phyloP scores from a whole-genome alignment of 495 filamentous ascomycete species.

The Penicillium argentinense region DNA sequence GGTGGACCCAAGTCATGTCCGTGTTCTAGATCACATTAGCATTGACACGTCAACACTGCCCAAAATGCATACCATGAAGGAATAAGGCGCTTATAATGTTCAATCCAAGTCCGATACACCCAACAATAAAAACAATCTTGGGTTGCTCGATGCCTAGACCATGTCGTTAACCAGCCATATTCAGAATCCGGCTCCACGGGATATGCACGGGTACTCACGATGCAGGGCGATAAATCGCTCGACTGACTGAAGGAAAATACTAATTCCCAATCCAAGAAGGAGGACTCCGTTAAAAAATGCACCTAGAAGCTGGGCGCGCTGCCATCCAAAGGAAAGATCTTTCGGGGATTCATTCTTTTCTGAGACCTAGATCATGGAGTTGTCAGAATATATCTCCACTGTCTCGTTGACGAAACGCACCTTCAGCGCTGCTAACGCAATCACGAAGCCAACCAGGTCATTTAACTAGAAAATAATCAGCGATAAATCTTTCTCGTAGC shows the following conservation, averaged over 20 bases:
- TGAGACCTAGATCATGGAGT: constrained; percentile 7
- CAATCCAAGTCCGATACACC: constrained; percentile 72
- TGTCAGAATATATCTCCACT: too few relatives aligned
- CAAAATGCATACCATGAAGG: constrained; percentile 58
- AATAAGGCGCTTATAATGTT: constrained; percentile 80
- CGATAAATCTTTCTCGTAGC: background rate
- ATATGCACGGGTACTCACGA: constrained; percentile 16
- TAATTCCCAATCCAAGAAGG: constrained; percentile 78
- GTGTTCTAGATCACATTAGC: constrained; percentile 23
- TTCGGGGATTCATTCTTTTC: constrained; percentile 24
- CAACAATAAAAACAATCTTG: constrained; percentile 74
- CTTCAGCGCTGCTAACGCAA: constrained; percentile 82
- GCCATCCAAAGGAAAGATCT: constrained; percentile 58
- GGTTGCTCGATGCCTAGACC: constrained; percentile 17
- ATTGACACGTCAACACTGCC: background rate
- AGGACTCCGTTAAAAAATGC: constrained; percentile 89
- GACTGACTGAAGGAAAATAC: constrained; percentile 87
- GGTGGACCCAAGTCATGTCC: constrained; percentile 13
- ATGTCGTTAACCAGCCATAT: too few relatives aligned
- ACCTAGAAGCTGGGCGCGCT: constrained; percentile 80
- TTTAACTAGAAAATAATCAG: constrained; percentile 62
- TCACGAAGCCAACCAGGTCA: constrained; percentile 82
- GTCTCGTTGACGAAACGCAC: too few relatives aligned
- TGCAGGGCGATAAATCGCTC: constrained; percentile 61
- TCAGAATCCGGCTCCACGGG: too few relatives aligned